phyloP scores from a whole-genome alignment of 805 yeast species.

The Maudiozyma barnettii region DNA sequence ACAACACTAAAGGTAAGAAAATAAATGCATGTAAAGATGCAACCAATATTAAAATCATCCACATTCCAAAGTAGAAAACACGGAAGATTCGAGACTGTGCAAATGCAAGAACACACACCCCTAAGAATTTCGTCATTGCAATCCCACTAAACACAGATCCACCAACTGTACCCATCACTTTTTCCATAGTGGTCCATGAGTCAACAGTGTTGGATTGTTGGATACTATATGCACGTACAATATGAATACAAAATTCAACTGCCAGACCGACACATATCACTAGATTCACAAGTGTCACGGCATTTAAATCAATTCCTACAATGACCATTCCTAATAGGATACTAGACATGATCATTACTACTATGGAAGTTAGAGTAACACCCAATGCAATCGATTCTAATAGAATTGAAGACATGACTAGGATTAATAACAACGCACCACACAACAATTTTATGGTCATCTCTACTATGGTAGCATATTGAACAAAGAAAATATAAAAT shows the following conservation, averaged over 20 bases:
- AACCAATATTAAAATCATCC: constrained; percentile 68
- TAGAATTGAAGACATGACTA: constrained; percentile 43
- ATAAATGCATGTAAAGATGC: constrained; percentile 75
- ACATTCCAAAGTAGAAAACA: constrained; percentile 88
- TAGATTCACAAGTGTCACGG: constrained; percentile 80
- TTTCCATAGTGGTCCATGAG: constrained; percentile 32
- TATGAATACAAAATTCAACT: constrained; percentile 87
- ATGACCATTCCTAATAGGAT: constrained; percentile 74
- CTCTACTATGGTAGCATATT: constrained; percentile 58
- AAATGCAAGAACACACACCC: constrained; percentile 77
- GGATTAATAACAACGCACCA: constrained; percentile 44
- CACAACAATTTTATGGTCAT: constrained; percentile 47
- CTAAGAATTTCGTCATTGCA: constrained; percentile 79
- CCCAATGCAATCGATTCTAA: constrained; percentile 64
- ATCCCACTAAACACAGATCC: constrained; percentile 87
- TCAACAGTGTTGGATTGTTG: constrained; percentile 30
- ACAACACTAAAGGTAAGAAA: constrained; percentile 64
- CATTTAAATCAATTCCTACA: constrained; percentile 72
- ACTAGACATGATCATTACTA: constrained; percentile 54
- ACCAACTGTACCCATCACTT: constrained; percentile 72
- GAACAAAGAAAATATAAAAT: constrained; percentile 87
- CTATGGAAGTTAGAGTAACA: constrained; percentile 44
- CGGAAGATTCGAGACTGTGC: constrained; percentile 83
- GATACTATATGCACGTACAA: constrained; percentile 65
- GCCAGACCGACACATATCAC: constrained; percentile 89